Evolutionary conservation across 2,329 filamentous ascomycete genomes (phyloP), one percentile per base, ranked within the genome.

Genomic region (Hyphodiscus sp.): DNA sequence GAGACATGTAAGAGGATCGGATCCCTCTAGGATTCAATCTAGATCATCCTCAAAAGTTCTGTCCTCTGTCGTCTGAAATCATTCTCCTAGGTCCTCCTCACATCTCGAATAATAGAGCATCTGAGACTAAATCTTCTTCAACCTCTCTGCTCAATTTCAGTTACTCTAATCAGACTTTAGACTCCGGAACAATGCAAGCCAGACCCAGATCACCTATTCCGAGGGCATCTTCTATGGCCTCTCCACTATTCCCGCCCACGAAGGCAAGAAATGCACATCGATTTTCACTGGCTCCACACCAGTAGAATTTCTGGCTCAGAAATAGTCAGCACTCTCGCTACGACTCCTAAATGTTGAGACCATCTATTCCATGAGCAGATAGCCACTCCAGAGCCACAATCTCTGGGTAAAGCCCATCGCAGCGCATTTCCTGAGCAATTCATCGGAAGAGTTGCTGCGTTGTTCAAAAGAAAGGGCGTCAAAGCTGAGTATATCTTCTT

Each of bases 201-300:
- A 3, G 15, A 20, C 20, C 6, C 54, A 56, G 43, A 54, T 50
- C 7, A 45, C 57, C 15, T 50, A 53, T 44, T 44, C 63, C 49
- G 45, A 65, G 57, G 20, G 62, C 45, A 60, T 68, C 54, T 48
- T 65, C 58, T 33, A 67, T 52, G 57, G 54, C 30, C 53, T 62
- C 6, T 56, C 58, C n/a, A 60, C 54, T 13, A 58, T 57, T n/a
- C 51, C 54, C n/a, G 41, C 44, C 13, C 52, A 55, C n/a, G 47
- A 55, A n/a, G 50, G 43, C 51, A 57, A 53, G 29, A 53, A 54
- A 49, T 52, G 52, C 26, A 53, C 51, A 2, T 56, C 59, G 13
- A 58, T 61, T n/a, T 55, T 61, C 6, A 57, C 56, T 33, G 60
- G 58, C 10, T 58, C 60, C 45, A 62, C 10, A 56, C 60, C 45